Percentiles rank a stretch among this genome's conserved stretches.
Evolutionary conservation across 805 yeast species (phyloP).

Genomic region (Blastobotrys attinorum): DNA sequence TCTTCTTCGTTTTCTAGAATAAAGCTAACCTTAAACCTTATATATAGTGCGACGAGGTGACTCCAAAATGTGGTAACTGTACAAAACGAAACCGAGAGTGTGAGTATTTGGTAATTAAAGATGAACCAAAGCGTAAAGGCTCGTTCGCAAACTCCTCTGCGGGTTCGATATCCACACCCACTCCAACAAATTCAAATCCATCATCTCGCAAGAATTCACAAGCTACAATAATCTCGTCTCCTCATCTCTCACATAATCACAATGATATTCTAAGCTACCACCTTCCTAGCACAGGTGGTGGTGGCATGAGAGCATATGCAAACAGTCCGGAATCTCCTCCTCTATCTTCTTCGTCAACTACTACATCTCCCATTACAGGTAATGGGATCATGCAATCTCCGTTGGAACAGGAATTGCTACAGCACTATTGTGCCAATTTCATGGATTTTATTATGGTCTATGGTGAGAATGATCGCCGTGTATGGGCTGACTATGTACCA

Average conservation of each 20-base stretch:
- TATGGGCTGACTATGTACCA: slow-evolving; percentile 16
- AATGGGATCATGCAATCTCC: not conserved
- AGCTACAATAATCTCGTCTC: too few relatives aligned
- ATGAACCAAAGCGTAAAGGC: not conserved
- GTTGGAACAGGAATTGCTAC: not conserved
- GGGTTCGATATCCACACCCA: too few relatives aligned
- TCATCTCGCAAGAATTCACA: too few relatives aligned
- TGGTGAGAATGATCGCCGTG: slow-evolving; percentile 2
- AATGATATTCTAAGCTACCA: too few relatives aligned
- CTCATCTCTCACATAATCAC: too few relatives aligned
- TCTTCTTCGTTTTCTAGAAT: too few relatives aligned
- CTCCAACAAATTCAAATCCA: not conserved
- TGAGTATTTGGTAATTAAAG: slow-evolving; percentile 5
- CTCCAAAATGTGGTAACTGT: slow-evolving; percentile 19
- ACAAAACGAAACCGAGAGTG: slow-evolving; percentile 15
- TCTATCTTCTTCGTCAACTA: not conserved
- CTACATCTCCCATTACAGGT: not conserved
- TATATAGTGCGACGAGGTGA: slow-evolving; percentile 20
- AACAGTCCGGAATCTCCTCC: not conserved
- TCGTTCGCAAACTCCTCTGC: not conserved
- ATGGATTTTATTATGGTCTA: not conserved
- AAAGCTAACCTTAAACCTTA: not conserved
- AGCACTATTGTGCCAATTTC: not conserved
- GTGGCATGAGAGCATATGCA: too few relatives aligned
- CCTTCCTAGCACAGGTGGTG: too few relatives aligned